Percentiles rank a stretch among this genome's conserved stretches.
phyloP scores from a whole-genome alignment of 225 moss, liverwort and hornwort genomes.

The Marchantia polymorpha region DNA sequence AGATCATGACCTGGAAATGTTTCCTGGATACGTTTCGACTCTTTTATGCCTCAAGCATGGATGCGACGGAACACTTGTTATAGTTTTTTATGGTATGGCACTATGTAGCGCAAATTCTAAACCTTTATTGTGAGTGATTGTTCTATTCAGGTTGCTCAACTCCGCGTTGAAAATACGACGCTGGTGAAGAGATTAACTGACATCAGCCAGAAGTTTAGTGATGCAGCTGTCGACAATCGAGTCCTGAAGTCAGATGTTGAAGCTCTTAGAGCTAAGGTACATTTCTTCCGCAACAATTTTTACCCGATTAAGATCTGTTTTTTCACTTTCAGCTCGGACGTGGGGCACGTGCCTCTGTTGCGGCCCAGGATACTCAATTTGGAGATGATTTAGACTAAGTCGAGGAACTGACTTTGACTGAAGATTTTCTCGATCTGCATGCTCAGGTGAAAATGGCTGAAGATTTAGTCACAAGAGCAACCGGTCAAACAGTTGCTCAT shows the following conservation, averaged over 20 bases:
- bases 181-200: conserved; percentile 66
- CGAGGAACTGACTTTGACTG: neutral
- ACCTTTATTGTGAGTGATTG: neutral
- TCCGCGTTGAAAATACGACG: conserved; percentile 65
- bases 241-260: conserved; percentile 84
- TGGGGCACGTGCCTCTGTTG: neutral
- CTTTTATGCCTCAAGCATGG: neutral
- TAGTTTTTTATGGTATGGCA: neutral
- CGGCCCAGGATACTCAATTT: neutral
- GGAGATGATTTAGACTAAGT: neutral
- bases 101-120: neutral
- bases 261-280: conserved; percentile 79
- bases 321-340: neutral
- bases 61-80: neutral
- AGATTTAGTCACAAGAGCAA: conserved; percentile 53
- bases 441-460: conserved; percentile 79
- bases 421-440: neutral
- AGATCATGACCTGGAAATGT: neutral
- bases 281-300: neutral
- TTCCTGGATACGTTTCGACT: neutral
- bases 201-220: conserved; percentile 69
- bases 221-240: conserved; percentile 86
- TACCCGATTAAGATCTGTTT: neutral
- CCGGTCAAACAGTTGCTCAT: conserved; percentile 17
- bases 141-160: conserved; percentile 62